These are phyloP conservation scores for Rhododendron kiyosumense DNA, from an alignment of 148 eudicot species.

Conservation along the genomic window DNA sequence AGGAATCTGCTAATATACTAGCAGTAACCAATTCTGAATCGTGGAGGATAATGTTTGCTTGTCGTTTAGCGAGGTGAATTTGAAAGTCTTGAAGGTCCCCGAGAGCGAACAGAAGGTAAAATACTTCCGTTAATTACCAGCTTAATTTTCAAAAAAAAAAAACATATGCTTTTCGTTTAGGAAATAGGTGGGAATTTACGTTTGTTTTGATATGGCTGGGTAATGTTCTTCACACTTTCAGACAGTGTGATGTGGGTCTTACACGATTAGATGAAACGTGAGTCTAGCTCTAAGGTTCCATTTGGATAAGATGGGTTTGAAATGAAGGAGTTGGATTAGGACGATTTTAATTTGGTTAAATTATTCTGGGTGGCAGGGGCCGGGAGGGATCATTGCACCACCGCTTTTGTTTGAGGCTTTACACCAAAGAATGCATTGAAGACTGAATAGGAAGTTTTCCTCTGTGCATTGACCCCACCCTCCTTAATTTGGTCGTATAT, in stretches of 20 bases:
- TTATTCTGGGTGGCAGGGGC: too few species aligned
- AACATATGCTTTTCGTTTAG: background rate
- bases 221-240: background rate
- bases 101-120: slow-evolving; percentile 96
- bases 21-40: too few species aligned
- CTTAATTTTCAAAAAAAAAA: background rate
- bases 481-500: too few species aligned
- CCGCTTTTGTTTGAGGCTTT: too few species aligned
- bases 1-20: too few species aligned
- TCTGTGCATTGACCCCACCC: too few species aligned
- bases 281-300: background rate
- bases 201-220: background rate
- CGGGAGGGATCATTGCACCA: too few species aligned
- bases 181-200: background rate
- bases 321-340: too few species aligned
- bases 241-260: background rate
- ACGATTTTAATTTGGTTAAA: too few species aligned
- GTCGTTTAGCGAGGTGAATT: slow-evolving; percentile 99
- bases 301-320: background rate
- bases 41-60: too few species aligned
- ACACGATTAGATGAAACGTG: background rate
- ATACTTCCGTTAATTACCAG: background rate
- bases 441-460: too few species aligned
- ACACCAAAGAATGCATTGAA: too few species aligned
- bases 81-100: slow-evolving; percentile 99